A percentile compares a stretch with the other conserved stretches of the same genome.
phyloP scores from a whole-genome alignment of 2,329 filamentous ascomycete species.

The Mollisiaceae sp. region DNA sequence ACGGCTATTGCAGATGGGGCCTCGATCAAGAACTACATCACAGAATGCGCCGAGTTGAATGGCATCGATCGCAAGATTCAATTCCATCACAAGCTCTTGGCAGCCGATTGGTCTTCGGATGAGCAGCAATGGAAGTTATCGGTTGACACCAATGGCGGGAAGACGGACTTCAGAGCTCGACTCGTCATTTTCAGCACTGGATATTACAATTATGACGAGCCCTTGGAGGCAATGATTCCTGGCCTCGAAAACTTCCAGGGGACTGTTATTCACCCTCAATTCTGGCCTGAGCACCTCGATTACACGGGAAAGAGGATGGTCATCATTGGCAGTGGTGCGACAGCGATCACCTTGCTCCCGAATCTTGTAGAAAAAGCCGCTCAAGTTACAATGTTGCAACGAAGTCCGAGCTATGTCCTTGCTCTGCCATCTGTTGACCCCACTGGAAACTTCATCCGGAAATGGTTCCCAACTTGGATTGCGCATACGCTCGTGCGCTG shows the following conservation, averaged over 20 bases:
- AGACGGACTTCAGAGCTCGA: conserved; percentile 44
- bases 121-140: conserved; percentile 59
- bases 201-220: conserved; percentile 67
- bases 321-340: conserved; percentile 68
- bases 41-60: conserved; percentile 53
- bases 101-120: conserved; percentile 59
- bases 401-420: conserved; percentile 74
- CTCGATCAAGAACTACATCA: conserved; percentile 60
- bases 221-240: conserved; percentile 59
- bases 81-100: conserved; percentile 54
- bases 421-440: conserved; percentile 45
- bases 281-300: conserved; percentile 72
- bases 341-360: conserved; percentile 78
- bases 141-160: conserved; percentile 45
- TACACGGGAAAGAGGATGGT: conserved; percentile 59
- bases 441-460: conserved; percentile 24
- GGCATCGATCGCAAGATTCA: conserved; percentile 62
- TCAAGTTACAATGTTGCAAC: conserved; percentile 79
- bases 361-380: conserved; percentile 67
- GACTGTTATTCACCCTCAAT: conserved; percentile 70
- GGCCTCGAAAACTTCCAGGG: conserved; percentile 65
- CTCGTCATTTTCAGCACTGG: conserved; percentile 66
- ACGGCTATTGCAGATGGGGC: conserved; percentile 56
- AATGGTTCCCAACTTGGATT: conserved; percentile 52
- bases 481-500: conserved; percentile 54